Percentiles rank a stretch among this genome's conserved stretches.
Conservation (phyloP, 2,329 filamentous ascomycete species). For the Elsinoe arachidis region DNA sequence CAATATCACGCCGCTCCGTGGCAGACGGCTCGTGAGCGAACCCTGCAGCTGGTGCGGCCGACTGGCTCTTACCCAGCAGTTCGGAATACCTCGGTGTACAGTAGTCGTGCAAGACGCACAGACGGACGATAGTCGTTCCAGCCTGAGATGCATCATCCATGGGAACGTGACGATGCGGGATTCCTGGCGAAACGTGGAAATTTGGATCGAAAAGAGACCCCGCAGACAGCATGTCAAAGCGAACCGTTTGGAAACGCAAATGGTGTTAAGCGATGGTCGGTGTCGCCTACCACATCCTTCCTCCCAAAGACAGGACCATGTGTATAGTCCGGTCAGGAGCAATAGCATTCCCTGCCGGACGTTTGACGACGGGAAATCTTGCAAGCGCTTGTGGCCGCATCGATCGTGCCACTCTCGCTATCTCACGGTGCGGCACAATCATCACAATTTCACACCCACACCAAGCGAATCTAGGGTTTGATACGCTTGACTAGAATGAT, state of each 20-base stretch:
- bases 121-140: not conserved
- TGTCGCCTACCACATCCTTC: not conserved
- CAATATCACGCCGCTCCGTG: not conserved
- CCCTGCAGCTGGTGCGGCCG: not conserved
- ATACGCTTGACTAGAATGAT: not conserved
- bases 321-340: not conserved
- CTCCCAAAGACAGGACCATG: not conserved
- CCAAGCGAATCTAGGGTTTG: too few species aligned
- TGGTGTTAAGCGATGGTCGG: not conserved
- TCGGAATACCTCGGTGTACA: conserved; percentile 9
- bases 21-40: not conserved
- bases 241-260: conserved; percentile 4
- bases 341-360: conserved; percentile 5
- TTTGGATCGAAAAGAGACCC: not conserved
- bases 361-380: not conserved
- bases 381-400: conserved; percentile 2
- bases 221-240: conserved; percentile 10
- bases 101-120: not conserved
- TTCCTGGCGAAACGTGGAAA: conserved; percentile 7
- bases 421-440: not conserved
- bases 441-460: not conserved
- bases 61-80: not conserved
- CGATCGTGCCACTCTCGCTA: not conserved
- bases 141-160: not conserved
- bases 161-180: not conserved